Evolutionary conservation across 2,329 filamentous ascomycete species (phyloP).

Genomic region (Clarireedia sp.): DNA sequence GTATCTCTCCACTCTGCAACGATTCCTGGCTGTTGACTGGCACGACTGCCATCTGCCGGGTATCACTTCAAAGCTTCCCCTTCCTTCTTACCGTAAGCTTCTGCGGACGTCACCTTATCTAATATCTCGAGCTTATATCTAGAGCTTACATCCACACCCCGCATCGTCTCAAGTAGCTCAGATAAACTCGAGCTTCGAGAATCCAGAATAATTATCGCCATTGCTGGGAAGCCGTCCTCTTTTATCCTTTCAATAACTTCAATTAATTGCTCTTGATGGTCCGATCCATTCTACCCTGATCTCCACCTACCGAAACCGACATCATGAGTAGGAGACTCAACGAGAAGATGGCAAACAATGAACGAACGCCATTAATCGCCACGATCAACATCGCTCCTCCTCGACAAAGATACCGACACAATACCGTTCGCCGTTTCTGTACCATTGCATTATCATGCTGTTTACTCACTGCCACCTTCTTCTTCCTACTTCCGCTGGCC

Average conservation of each 20-base stretch:
- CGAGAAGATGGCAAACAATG: conserved; percentile 14
- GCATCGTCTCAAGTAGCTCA: too few species aligned
- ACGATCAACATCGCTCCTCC: conserved; percentile 49
- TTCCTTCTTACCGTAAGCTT: too few species aligned
- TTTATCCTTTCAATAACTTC: not conserved
- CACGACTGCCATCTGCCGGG: too few species aligned
- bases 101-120: too few species aligned
- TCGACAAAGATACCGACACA: conserved; percentile 49
- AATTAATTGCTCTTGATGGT: not conserved
- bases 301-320: not conserved
- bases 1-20: too few species aligned
- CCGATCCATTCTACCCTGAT: not conserved
- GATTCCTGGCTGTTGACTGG: too few species aligned
- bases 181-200: too few species aligned
- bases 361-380: conserved; percentile 60
- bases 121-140: too few species aligned
- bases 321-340: conserved; percentile 1
- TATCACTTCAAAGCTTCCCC: too few species aligned
- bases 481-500: conserved; percentile 42
- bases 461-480: conserved; percentile 33
- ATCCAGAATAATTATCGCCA: too few species aligned
- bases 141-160: not conserved
- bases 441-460: conserved; percentile 52
- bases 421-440: conserved; percentile 57
- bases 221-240: not conserved